phyloP scores from a whole-genome alignment of 495 filamentous ascomycete genomes.

The Podospora didyma region DNA sequence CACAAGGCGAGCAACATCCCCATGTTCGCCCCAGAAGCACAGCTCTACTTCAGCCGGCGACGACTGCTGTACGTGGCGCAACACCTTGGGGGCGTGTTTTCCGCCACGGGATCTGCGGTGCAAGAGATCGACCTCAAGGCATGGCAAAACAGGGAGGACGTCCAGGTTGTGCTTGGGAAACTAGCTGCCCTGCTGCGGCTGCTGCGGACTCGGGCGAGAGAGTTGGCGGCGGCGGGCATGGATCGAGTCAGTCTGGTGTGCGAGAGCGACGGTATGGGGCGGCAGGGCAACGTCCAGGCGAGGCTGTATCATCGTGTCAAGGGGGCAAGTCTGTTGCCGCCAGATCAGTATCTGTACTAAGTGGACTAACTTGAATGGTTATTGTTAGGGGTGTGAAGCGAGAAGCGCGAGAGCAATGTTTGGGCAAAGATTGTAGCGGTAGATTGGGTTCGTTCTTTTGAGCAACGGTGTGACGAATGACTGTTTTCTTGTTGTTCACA shows the following conservation, averaged over 20 bases:
- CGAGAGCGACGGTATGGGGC: conserved; percentile 12
- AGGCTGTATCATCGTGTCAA: conserved; percentile 6
- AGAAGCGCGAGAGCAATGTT: too few relatives aligned
- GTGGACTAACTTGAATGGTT: too few relatives aligned
- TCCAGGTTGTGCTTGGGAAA: conserved; percentile 9
- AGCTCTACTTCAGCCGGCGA: conserved; percentile 21
- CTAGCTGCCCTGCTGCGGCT: conserved; percentile 14
- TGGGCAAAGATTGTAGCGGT: too few relatives aligned
- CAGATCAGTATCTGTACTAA: too few relatives aligned
- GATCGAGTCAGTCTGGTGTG: conserved; percentile 9
- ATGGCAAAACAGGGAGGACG: conserved; percentile 8
- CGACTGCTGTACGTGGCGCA: conserved; percentile 13
- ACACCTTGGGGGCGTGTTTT: conserved; percentile 12
- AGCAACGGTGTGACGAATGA: too few relatives aligned
- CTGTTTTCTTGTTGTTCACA: too few relatives aligned
- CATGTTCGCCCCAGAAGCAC: conserved; percentile 12
- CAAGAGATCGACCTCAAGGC: conserved; percentile 4
- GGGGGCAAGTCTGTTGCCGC: conserved; percentile 4
- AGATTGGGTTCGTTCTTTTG: too few relatives aligned
- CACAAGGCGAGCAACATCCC: background rate
- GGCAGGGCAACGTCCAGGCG: conserved; percentile 1
- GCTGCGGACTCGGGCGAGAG: conserved; percentile 2
- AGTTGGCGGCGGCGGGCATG: background rate
- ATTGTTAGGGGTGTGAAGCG: too few relatives aligned
- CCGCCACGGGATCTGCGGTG: background rate